Evolutionary conservation across 2,329 filamentous ascomycete genomes (phyloP), one percentile per base, ranked within the genome.

Genomic region (Dactylellina leptospora): DNA sequence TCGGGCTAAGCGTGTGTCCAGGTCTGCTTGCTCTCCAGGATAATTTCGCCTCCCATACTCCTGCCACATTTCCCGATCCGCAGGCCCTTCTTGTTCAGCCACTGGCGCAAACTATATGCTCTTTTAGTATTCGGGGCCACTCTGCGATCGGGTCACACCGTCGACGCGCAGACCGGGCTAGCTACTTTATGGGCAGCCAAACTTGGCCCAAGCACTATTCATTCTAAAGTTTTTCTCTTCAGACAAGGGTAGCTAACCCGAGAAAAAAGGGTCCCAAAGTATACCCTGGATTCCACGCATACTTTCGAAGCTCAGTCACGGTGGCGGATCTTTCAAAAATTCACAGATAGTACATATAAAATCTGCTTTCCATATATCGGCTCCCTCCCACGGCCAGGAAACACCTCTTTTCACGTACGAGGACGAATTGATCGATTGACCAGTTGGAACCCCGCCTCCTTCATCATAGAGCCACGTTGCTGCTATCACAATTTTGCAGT

Each of bases 401-500:
- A 51, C 42, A 38, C 44, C 51, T 50, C 16, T 13, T 6, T 13
- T 23, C 47, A 47, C 63, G 54, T 60, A 55, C 55, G 63, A 28
- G 22, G 42, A 58, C 42, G 30, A 16, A 42, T 42, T 40, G 13
- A n/a, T 28, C 16, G 56, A 62, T 71, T 50, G 50, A 56, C 22
- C 40, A n/a, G 36, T n/a, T 40, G 51, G 45, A 38, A 45, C 33
- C 23, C 42, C 48, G 56, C 64, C 64, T 56, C 64, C 58, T 58
- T 62, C 64, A 58, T 62, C 56, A 71, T 63, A 71, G 64, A 71
- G 64, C 64, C 58, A 71, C 64, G 64, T 71, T 47, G 64, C 59
- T 61, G 56, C 58, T 56, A 58, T 45, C 48, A 25, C 18, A 62
- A 22, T 30, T 50, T 61, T 71, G 64, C 58, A 71, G 64, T 56